Conservation (phyloP, 2,329 filamentous ascomycete genomes). For the Sarocladiaceae sp. region DNA sequence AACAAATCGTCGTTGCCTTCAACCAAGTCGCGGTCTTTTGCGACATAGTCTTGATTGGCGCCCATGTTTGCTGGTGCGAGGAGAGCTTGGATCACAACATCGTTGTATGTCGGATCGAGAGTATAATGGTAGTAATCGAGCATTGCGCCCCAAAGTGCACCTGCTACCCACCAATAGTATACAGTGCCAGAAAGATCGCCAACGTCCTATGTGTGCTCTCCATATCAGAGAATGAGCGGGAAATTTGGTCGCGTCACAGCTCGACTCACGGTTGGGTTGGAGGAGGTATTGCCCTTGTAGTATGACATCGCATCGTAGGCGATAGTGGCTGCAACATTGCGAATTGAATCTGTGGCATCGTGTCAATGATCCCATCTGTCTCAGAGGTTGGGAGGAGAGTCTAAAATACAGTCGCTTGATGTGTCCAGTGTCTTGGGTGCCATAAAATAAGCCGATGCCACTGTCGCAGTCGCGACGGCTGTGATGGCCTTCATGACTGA, state of each 20-base stretch:
- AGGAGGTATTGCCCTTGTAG: conserved; percentile 58
- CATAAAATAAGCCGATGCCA: neutral
- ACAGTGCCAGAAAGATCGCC: conserved; percentile 44
- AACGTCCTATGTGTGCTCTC: neutral
- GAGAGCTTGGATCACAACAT: conserved; percentile 54
- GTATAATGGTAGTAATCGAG: conserved; percentile 68
- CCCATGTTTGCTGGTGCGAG: conserved; percentile 52
- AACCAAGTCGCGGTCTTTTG: conserved; percentile 48
- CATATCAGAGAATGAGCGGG: conserved; percentile 33
- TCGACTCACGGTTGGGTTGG: conserved; percentile 38
- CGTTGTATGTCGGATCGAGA: conserved; percentile 57
- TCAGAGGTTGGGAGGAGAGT: neutral
- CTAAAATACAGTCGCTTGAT: neutral
- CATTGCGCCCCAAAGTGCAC: conserved; percentile 63
- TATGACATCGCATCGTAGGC: conserved; percentile 59
- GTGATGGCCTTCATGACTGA: neutral
- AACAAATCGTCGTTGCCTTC: conserved; percentile 73
- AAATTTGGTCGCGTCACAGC: conserved; percentile 43
- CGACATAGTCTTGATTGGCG: conserved; percentile 56
- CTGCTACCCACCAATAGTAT: conserved; percentile 67
- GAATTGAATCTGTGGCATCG: conserved; percentile 50
- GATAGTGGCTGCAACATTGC: conserved; percentile 56
- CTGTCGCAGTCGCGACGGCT: neutral
- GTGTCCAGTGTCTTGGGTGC: neutral
- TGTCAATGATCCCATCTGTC: neutral